Evolutionary conservation across 306 rosid species (phyloP), one percentile per base, ranked within the genome.

Genomic region (Datisca glomerata): DNA sequence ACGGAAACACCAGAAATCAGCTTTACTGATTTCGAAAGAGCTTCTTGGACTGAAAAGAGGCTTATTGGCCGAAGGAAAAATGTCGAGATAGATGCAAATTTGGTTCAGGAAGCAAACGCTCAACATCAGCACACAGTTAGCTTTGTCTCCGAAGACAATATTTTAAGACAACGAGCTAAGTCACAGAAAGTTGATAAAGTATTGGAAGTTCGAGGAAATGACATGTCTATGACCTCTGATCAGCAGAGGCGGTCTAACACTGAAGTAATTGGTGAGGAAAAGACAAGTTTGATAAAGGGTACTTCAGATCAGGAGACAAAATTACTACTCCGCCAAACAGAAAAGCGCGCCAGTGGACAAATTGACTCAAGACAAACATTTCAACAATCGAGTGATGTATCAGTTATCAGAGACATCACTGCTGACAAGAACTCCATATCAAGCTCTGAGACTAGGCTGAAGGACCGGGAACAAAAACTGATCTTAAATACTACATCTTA

Each of bases 281-380:
- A 64, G 49, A 56, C 58, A 27, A 8, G 32, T 57, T 49, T 61
- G 34, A 52, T 47, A 47, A 24, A 17, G 23, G 50, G n/a, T n/a
- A n/a, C 57, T 68, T 66, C 75, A 40, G 52, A 43, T 31, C 73
- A 67, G 60, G 71, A 51, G 64, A 49, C 45, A 49, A 69, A 76
- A 33, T 60, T 57, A 54, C 74, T 20, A 34, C 37, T 19, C 49
- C 57, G 32, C 49, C 70, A 64, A 56, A 55, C 63, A 52, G 64
- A 54, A 43, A 73, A 60, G 42, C 55, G 47, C 34, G 28, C 35
- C 46, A 35, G 43, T 42, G 35, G 52, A 32, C 66, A 65, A 17
- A 39, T 45, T 53, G 47, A 55, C 47, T 64, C 53, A 18, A 57
- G 72, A 68, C 40, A 74, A 61, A 72, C 53, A 32, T 45, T 56